Evolutionary conservation across 2,329 filamentous ascomycete genomes (phyloP).

Genomic region (Botrytis sinoallii): DNA sequence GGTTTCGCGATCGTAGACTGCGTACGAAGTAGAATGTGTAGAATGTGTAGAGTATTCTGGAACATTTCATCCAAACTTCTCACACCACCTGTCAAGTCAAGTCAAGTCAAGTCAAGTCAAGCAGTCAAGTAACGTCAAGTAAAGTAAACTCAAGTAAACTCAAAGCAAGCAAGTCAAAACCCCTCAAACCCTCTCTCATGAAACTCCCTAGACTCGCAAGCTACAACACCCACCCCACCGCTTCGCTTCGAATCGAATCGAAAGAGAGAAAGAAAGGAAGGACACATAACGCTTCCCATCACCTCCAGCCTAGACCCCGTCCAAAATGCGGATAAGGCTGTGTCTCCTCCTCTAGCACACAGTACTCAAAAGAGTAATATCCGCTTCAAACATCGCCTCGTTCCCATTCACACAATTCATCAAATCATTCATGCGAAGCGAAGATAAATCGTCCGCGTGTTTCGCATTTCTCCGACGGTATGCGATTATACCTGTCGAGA

Average conservation of each 20-base stretch:
- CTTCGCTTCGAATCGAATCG: no score
- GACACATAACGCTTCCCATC: no score
- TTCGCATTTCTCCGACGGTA: not conserved
- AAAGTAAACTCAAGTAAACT: no score
- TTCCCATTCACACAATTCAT: no score
- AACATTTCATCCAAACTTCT: not conserved
- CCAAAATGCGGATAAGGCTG: not conserved
- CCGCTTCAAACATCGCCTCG: no score
- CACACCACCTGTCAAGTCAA: not conserved
- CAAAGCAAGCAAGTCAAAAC: not conserved
- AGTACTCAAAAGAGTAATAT: not conserved
- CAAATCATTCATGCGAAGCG: not conserved
- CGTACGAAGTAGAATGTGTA: no score
- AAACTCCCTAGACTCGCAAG: not conserved
- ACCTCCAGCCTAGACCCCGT: no score
- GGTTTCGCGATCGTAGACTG: not conserved
- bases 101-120: no score
- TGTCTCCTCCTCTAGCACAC: not conserved
- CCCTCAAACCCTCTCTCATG: no score
- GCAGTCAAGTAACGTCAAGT: no score
- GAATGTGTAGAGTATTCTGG: not conserved
- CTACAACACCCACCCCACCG: not conserved
- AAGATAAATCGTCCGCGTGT: not conserved
- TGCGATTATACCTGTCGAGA: no score
- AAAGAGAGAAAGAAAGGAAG: no score